Conservation (phyloP, 108 stramenopile genomes). For the Cyclotella choctawhatcheeana region DNA sequence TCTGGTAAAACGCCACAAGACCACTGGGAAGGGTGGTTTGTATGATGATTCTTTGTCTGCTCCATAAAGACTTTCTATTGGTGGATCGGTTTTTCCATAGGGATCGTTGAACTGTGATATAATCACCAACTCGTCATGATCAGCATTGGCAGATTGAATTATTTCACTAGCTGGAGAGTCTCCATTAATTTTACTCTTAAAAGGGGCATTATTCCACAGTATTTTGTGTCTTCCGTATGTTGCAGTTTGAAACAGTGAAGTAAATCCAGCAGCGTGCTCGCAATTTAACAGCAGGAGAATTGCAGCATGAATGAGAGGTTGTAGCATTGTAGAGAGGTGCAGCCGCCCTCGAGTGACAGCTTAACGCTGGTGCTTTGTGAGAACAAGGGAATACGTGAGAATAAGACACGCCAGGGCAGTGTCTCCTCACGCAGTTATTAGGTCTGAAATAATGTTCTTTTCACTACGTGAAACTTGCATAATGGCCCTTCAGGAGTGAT, state of each 20-base stretch:
- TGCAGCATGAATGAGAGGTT: not conserved
- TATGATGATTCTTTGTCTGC: not conserved
- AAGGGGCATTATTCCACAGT: not conserved
- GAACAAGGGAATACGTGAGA: no score
- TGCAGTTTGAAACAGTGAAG: not conserved
- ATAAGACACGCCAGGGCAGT: no score
- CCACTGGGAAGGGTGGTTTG: constrained; percentile 59
- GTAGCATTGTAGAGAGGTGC: not conserved
- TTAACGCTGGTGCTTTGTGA: no score
- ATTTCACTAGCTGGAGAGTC: not conserved
- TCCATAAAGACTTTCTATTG: not conserved
- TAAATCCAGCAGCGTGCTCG: not conserved
- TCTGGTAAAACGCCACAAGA: constrained; percentile 93
- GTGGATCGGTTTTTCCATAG: not conserved
- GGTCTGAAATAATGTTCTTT: no score
- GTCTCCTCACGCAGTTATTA: no score
- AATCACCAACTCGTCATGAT: no score
- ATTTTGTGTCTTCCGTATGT: no score
- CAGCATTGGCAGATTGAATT: no score
- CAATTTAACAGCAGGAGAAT: not conserved
- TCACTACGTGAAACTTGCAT: no score
- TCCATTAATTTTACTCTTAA: not conserved
- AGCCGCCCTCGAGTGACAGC: no score
- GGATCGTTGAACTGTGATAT: not conserved
- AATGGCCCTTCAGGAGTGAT: no score